Conservation (phyloP, 139 green algal species). For the Micractinium sp. region DNA sequence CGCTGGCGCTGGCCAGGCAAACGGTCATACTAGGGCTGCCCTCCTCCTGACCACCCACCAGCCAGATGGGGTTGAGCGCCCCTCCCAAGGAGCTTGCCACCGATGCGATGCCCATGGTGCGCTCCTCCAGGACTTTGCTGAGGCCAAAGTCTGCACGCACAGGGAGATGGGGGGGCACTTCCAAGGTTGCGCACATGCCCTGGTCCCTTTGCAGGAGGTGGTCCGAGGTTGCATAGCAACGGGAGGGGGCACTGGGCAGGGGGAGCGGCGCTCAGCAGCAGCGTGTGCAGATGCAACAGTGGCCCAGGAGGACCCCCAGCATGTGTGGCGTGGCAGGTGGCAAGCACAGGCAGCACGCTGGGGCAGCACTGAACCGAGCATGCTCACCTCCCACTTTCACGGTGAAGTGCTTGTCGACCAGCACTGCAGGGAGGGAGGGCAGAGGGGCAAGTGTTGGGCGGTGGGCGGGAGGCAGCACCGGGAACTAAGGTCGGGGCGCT, state of each 20-base stretch:
- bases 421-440: not conserved
- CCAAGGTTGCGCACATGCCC: not conserved
- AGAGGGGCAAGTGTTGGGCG: not conserved
- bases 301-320: not conserved
- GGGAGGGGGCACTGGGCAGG: not conserved
- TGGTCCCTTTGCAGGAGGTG: not conserved
- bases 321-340: not conserved
- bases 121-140: not conserved
- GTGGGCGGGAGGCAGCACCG: not conserved
- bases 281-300: too few species aligned
- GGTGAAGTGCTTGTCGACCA: constrained; percentile 2
- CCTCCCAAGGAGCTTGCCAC: not conserved
- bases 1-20: too few species aligned
- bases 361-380: not conserved
- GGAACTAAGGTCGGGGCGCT: not conserved
- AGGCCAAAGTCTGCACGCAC: not conserved
- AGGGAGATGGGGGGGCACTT: not conserved
- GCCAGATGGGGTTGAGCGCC: not conserved
- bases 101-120: not conserved
- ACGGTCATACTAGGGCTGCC: too few species aligned
- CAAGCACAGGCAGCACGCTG: not conserved
- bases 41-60: not conserved
- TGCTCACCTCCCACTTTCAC: not conserved
- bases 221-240: not conserved
- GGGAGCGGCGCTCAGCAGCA: too few species aligned